Evolutionary conservation across 768 basidiomycete species (phyloP), one percentile per base, ranked within the genome.

Genomic region (Lentinula boryana): DNA sequence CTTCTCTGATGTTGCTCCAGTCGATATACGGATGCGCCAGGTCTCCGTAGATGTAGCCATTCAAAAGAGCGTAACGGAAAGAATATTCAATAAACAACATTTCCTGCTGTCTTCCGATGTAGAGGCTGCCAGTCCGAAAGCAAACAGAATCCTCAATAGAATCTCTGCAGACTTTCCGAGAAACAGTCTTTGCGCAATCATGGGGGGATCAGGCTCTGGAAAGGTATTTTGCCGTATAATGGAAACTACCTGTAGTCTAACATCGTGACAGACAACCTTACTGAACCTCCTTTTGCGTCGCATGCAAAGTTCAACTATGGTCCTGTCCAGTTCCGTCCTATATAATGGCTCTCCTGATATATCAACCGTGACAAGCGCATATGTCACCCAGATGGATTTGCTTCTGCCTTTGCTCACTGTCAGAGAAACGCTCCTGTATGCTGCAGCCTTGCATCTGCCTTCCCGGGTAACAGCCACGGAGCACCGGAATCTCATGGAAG

Each of bases 361-460:
- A 43, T 62, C 62, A 5, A 36, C 58, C 18, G 57, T 62, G 7
- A 58, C 57, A 15, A 56, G 57, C 36, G 57, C 73, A 5, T 87
- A 84, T 63, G 84, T 87, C 31, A 84, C 84, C 55, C 78, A 87
- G 72, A 75, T 79, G 35, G 86, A 87, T 63, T 69, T 86, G 46
- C 75, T 87, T 5, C 82, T 84, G 0, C 68, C 82, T 6, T 72
- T 77, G 27, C 69, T 82, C 1, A 83, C 84, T 0, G 82, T 84
- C 3, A 69, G 72, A 16, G 85, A 86, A 68, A 78, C 83, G 0
- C 69, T 82, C 15, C 58, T 74, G 52, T 80, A 80, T 60, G 78
- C 80, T 15, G 80, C 80, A 5, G 66, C 74, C 21, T 69, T 81
- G 7, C 74, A 76, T 15, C 66, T 82, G 23, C 78, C 87, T 0